phyloP scores from a whole-genome alignment of 495 filamentous ascomycete genomes.

The Neurospora sp. region DNA sequence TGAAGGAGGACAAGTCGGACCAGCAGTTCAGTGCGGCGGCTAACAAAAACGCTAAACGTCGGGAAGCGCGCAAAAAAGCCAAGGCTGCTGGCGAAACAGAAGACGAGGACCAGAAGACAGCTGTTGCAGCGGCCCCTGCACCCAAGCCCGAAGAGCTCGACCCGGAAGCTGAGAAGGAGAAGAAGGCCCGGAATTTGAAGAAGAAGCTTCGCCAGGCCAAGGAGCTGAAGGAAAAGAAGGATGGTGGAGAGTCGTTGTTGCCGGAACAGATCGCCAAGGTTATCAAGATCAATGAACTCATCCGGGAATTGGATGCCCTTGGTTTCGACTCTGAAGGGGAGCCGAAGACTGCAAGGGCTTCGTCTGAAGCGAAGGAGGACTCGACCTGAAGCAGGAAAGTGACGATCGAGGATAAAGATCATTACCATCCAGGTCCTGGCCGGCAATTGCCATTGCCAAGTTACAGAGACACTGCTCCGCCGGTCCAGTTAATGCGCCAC shows the following conservation, averaged over 20 bases:
- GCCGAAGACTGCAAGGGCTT: constrained; percentile 19
- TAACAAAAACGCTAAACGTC: constrained; percentile 91
- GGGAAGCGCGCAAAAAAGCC: constrained; percentile 81
- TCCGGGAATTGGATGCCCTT: constrained; percentile 75
- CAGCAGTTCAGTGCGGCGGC: constrained; percentile 38
- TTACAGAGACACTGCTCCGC: neutral
- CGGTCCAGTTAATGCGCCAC: neutral
- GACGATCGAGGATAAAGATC: neutral
- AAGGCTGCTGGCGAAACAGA: constrained; percentile 46
- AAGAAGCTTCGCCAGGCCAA: constrained; percentile 94
- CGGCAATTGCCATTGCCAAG: neutral
- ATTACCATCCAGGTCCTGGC: neutral
- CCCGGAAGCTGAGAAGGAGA: constrained; percentile 72
- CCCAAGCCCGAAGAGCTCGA: constrained; percentile 36
- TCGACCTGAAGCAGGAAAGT: neutral
- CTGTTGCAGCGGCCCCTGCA: constrained; percentile 15
- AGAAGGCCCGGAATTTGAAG: constrained; percentile 83
- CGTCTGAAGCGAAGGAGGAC: neutral
- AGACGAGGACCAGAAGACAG: constrained; percentile 24
- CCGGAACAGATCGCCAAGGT: constrained; percentile 98
- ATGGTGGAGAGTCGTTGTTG: constrained; percentile 67
- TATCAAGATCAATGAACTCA: constrained; percentile 89
- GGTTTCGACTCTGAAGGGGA: constrained; percentile 65
- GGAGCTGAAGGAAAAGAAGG: constrained; percentile 85
- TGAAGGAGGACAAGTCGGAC: constrained; percentile 43